Percentiles rank a stretch among this genome's conserved stretches.
These are phyloP conservation scores for Cystofilobasidium capitatum DNA, from an alignment of 768 basidiomycete genomes.

Conservation along the genomic window DNA sequence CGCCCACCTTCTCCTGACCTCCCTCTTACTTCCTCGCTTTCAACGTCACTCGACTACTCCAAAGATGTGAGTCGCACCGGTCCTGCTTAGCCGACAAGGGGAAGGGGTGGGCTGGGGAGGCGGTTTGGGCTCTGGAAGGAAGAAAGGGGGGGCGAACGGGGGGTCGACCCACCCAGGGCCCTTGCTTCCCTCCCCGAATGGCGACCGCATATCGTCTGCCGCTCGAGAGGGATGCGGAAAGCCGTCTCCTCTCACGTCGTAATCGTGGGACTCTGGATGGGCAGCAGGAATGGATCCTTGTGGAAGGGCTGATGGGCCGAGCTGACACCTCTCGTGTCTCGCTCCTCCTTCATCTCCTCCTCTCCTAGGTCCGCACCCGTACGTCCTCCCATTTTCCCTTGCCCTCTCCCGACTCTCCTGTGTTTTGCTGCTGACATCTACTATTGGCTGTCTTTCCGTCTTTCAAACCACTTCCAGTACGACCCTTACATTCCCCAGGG, in stretches of 20 bases:
- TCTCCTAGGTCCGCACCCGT: slow-evolving; percentile 7
- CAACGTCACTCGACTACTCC: too few species aligned
- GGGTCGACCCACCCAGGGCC: not conserved
- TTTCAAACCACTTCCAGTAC: slow-evolving; percentile 47
- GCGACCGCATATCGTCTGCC: not conserved
- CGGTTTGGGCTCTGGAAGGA: too few species aligned
- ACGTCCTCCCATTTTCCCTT: not conserved
- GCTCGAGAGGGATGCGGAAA: not conserved
- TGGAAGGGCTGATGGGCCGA: not conserved
- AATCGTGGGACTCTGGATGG: not conserved
- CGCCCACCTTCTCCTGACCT: too few species aligned
- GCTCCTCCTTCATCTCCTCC: not conserved
- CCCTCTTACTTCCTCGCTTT: too few species aligned
- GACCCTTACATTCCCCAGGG: slow-evolving; percentile 93
- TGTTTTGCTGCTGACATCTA: not conserved
- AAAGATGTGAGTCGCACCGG: too few species aligned
- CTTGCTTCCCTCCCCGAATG: not conserved
- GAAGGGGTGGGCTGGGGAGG: too few species aligned
- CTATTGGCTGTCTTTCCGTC: not conserved
- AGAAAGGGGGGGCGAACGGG: too few species aligned
- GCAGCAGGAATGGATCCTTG: too few species aligned
- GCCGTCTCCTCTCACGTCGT: not conserved
- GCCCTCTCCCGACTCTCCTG: not conserved
- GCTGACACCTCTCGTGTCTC: not conserved
- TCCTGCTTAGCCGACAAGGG: too few species aligned